Percentiles rank a stretch among this genome's conserved stretches.
phyloP scores from a whole-genome alignment of 140 eudicot species.

The Stevia rebaudiana region DNA sequence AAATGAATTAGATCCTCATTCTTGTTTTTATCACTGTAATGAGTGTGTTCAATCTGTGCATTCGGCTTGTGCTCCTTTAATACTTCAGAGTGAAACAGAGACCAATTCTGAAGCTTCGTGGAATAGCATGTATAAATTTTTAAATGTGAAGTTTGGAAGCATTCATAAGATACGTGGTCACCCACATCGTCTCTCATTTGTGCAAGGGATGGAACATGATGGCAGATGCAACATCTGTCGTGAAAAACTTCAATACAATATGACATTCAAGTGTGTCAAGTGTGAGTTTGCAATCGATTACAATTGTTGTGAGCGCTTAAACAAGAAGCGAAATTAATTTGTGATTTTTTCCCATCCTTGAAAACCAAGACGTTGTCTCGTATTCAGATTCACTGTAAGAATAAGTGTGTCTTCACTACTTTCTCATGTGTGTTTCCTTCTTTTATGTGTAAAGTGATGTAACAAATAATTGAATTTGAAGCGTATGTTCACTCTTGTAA shows the following conservation, averaged over 20 bases:
- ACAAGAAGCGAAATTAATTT: no score
- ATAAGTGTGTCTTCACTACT: no score
- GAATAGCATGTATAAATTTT: not conserved
- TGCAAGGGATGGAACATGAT: not conserved
- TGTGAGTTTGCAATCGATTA: not conserved
- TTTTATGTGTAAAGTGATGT: no score
- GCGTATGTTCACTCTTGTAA: no score
- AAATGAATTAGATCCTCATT: not conserved
- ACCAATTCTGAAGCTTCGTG: not conserved
- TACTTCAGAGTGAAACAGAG: not conserved
- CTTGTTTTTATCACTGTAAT: not conserved
- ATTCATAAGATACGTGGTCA: not conserved
- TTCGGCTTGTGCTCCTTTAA: not conserved
- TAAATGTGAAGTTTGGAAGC: not conserved
- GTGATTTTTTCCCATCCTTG: no score
- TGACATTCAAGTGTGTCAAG: not conserved
- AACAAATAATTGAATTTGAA: no score
- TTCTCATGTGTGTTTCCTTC: no score
- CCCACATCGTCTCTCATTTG: not conserved
- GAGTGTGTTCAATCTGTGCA: not conserved
- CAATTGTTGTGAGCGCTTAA: not conserved
- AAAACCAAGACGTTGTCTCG: no score
- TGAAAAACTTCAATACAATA: not conserved
- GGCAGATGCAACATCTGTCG: not conserved
- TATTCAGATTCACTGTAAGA: no score